Percentiles rank a stretch among this genome's conserved stretches.
phyloP scores from a whole-genome alignment of 1,139 yeast genomes.

The Blastobotrys elegans region DNA sequence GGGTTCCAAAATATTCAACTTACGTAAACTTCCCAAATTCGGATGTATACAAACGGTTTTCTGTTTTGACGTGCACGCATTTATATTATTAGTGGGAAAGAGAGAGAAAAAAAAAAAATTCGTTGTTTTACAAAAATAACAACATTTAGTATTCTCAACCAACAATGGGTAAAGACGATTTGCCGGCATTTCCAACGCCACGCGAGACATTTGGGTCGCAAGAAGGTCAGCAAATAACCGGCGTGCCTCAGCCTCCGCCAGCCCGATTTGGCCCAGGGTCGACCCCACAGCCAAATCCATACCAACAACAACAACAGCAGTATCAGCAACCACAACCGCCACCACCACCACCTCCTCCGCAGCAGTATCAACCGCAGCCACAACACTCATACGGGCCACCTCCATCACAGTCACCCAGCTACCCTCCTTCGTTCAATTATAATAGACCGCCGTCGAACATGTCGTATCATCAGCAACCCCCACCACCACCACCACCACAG shows the following conservation, averaged over 20 bases:
- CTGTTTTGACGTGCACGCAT: background rate
- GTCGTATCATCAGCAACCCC: background rate
- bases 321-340: slow-evolving; percentile 17
- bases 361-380: slow-evolving; percentile 7
- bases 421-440: slow-evolving; percentile 9
- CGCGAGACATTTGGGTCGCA: slow-evolving; percentile 24
- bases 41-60: background rate
- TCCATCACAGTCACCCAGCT: slow-evolving; percentile 1
- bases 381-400: background rate
- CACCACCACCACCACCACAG: slow-evolving; percentile 9
- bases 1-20: too few species aligned
- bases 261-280: background rate
- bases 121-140: background rate
- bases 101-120: too few species aligned
- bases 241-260: slow-evolving; percentile 3
- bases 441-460: background rate
- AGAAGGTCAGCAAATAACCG: slow-evolving; percentile 4
- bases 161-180: slow-evolving; percentile 26
- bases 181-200: slow-evolving; percentile 29
- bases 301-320: slow-evolving; percentile 1
- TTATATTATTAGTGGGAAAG: too few species aligned
- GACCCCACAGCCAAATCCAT: background rate
- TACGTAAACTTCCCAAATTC: background rate
- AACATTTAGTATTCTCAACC: background rate
- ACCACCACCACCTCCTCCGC: slow-evolving; percentile 8